Base-by-base conservation (phyloP, 148 eudicot genomes). In the Dianthus caryophyllus region DNA sequence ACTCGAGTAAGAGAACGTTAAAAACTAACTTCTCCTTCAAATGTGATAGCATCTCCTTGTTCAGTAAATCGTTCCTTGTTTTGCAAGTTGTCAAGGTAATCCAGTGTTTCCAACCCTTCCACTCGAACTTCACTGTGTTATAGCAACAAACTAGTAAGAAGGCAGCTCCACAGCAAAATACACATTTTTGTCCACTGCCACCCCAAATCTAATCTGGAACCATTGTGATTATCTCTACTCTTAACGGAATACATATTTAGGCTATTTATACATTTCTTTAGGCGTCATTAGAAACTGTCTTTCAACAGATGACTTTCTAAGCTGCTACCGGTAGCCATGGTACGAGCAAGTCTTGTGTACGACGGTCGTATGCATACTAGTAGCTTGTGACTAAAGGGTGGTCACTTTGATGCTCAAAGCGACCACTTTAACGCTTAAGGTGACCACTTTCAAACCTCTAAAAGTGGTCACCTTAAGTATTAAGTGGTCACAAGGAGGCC, bases 41-140 rank as follows among this genome's bases (percentile, higher is more conserved):
- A 88, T 60, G 94, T 87, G 68, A 92, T 87, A 25, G 96, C 98
- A 81, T 92, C 96, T 68, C 98, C 96, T 82, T 92, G 98, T 64
- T 92, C 96, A 70, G 98, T 92, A 78, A 84, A 87, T 48, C 91
- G 78, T 82, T 82, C 85, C 73, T 59, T 87, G 75, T 76, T 80
- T 75, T 81, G 77, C 88, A 79, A 67, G 80, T 88, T 91, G 85
- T 92, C 98, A 50, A 92, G 87, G 71, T 89, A 92, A 83, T 92
- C 91, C 70, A 89, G 60, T 25, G 93, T 92, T 79, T 89, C 94
- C 72, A 92, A 73, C 65, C 98, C 97, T 84, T 92, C 96, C 29
- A 92, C 98, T 46, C 96, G 87, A 47, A 92, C 98, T 81, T 92
- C 96, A 80, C 98, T 92, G 89, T 43, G 75, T 21, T 20, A 13